These are phyloP conservation scores for Tulasnella sp. DNA, from an alignment of 768 basidiomycete genomes.

Conservation along the genomic window DNA sequence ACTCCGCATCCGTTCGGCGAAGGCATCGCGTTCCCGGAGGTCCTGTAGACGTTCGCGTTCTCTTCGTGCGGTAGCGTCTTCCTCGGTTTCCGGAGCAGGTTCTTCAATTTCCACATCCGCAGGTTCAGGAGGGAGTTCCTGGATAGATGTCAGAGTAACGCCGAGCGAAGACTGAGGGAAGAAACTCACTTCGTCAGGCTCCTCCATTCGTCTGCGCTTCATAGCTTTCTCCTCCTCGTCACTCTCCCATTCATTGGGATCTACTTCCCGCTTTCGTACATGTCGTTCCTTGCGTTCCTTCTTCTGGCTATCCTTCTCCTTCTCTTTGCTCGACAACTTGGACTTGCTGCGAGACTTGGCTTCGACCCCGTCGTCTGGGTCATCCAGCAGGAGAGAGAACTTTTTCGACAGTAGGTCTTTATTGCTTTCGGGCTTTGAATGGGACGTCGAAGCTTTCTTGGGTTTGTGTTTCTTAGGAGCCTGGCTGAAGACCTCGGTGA, in stretches of 20 bases:
- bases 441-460: conserved; percentile 39
- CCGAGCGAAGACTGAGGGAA: background rate
- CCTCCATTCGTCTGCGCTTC: conserved; percentile 41
- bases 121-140: conserved; percentile 24
- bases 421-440: conserved; percentile 60
- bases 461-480: conserved; percentile 68
- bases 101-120: conserved; percentile 21
- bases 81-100: conserved; percentile 35
- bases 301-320: conserved; percentile 32
- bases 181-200: conserved; percentile 15
- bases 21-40: conserved; percentile 77
- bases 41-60: conserved; percentile 73
- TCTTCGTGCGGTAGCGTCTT: conserved; percentile 58
- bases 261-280: conserved; percentile 68
- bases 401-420: conserved; percentile 55
- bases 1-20: conserved; percentile 74
- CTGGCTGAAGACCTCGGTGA: conserved; percentile 58
- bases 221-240: conserved; percentile 66
- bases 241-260: conserved; percentile 78
- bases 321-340: conserved; percentile 25
- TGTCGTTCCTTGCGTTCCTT: conserved; percentile 42
- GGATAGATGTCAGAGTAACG: background rate
- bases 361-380: conserved; percentile 36
- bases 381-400: conserved; percentile 76
- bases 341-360: conserved; percentile 27